phyloP scores from a whole-genome alignment of 1,139 yeast species.

The Hansenula lynferdii region DNA sequence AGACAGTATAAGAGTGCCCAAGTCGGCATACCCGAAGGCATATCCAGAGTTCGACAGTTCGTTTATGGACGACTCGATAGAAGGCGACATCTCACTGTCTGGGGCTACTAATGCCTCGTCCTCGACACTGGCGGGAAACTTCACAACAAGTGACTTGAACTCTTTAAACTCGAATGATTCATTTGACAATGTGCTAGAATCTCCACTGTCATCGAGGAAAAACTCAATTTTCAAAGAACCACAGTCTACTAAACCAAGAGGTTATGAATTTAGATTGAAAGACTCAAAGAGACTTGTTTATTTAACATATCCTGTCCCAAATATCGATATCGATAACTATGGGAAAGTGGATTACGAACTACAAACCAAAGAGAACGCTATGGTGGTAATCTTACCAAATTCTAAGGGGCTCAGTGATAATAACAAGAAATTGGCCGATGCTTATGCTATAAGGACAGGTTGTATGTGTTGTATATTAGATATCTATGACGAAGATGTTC shows the following conservation, averaged over 20 bases:
- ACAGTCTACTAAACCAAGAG: conserved; percentile 14
- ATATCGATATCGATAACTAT: conserved; percentile 17
- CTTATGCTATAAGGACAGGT: conserved; percentile 21
- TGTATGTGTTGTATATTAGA: conserved; percentile 21
- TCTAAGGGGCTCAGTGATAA: conserved; percentile 18
- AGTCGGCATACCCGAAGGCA: conserved; percentile 18
- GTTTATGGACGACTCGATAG: conserved; percentile 17
- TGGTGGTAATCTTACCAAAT: conserved; percentile 20
- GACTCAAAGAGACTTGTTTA: conserved; percentile 12
- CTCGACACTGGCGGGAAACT: not conserved
- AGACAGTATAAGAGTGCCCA: conserved; percentile 7
- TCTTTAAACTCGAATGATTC: conserved; percentile 9
- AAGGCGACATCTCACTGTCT: conserved; percentile 19
- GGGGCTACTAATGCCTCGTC: conserved; percentile 2
- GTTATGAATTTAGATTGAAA: conserved; percentile 18
- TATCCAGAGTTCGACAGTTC: conserved; percentile 17
- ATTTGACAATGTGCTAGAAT: conserved; percentile 16
- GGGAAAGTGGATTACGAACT: conserved; percentile 20
- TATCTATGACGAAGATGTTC: conserved; percentile 17
- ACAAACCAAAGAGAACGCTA: conserved; percentile 21
- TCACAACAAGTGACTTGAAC: not conserved
- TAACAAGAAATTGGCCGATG: conserved; percentile 21
- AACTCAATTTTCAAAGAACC: conserved; percentile 14
- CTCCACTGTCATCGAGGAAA: conserved; percentile 8
- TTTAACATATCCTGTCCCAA: conserved; percentile 17